phyloP scores from a whole-genome alignment of 495 filamentous ascomycete species.

The Penicillium longicatenatum region DNA sequence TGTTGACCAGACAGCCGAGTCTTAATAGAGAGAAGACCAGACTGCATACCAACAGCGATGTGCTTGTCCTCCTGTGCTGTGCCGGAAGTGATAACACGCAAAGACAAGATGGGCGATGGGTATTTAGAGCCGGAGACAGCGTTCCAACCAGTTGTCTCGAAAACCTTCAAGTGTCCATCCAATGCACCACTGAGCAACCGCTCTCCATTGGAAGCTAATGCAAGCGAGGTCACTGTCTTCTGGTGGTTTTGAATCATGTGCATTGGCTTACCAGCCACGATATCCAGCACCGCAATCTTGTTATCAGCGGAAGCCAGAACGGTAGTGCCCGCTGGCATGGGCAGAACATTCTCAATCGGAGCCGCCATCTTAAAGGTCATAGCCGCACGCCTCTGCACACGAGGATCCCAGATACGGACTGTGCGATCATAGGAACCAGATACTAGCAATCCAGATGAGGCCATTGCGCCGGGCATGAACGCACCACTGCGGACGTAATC shows the following conservation, averaged over 20 bases:
- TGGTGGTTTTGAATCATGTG: conserved; percentile 91
- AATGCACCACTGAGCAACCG: conserved; percentile 83
- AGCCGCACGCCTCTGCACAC: conserved; percentile 65
- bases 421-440: conserved; percentile 94
- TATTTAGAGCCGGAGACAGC: conserved; percentile 92
- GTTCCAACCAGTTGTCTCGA: conserved; percentile 89
- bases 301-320: conserved; percentile 83
- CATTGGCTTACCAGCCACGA: conserved; percentile 85
- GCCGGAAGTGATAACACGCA: conserved; percentile 70
- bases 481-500: conserved; percentile 88
- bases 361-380: conserved; percentile 93
- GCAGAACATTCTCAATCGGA: conserved; percentile 81
- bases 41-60: conserved; percentile 90
- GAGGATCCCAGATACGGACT: conserved; percentile 89
- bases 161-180: conserved; percentile 96
- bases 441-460: conserved; percentile 68
- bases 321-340: conserved; percentile 82
- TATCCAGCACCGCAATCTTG: conserved; percentile 89
- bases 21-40: conserved; percentile 82
- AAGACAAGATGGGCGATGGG: conserved; percentile 80
- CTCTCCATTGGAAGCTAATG: conserved; percentile 72
- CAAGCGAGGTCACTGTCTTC: conserved; percentile 90
- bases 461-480: conserved; percentile 80
- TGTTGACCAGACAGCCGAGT: conserved; percentile 83
- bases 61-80: conserved; percentile 76